Evolutionary conservation across 1,284 basidiomycete genomes (phyloP).

Genomic region (Sutorius eximius): DNA sequence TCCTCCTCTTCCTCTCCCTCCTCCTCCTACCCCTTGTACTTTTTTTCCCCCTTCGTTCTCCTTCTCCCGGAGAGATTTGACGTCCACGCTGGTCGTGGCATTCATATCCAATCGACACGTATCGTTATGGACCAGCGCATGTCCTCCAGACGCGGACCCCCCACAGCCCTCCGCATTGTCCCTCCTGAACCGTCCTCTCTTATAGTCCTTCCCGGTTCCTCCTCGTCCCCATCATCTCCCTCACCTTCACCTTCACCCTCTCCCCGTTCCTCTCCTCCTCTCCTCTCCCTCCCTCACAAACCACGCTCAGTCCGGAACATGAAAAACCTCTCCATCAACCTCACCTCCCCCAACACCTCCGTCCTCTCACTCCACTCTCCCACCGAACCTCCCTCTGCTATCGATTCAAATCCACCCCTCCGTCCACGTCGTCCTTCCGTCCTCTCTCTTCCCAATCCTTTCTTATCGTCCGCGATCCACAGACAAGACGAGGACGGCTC

Average conservation of each 20-base stretch:
- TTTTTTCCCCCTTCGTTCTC: slow-evolving; percentile 5
- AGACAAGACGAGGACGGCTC: slow-evolving; percentile 68
- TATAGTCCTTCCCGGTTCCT: slow-evolving; percentile 48
- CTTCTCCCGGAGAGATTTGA: slow-evolving; percentile 16
- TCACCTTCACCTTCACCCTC: slow-evolving; percentile 49
- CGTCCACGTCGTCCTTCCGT: slow-evolving; percentile 60
- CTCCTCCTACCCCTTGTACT: background rate
- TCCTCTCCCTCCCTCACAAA: slow-evolving; percentile 29
- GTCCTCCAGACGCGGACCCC: slow-evolving; percentile 56
- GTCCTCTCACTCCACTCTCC: slow-evolving; percentile 45
- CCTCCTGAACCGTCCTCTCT: slow-evolving; percentile 48
- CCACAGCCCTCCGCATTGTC: slow-evolving; percentile 59
- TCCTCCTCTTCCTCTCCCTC: slow-evolving; percentile 25
- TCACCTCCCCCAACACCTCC: slow-evolving; percentile 62
- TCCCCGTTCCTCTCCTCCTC: slow-evolving; percentile 27
- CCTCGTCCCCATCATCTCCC: slow-evolving; percentile 51
- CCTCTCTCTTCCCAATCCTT: slow-evolving; percentile 59
- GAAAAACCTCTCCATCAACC: slow-evolving; percentile 72
- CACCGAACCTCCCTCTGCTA: slow-evolving; percentile 30
- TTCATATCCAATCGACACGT: slow-evolving; percentile 36
- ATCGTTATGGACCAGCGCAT: slow-evolving; percentile 23
- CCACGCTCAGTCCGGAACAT: slow-evolving; percentile 59
- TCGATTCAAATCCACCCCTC: slow-evolving; percentile 27
- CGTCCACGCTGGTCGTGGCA: slow-evolving; percentile 51
- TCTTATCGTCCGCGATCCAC: slow-evolving; percentile 50